A percentile compares a stretch with the other conserved stretches of the same genome.
Evolutionary conservation across 345 rosid genomes (phyloP).

Genomic region (Bretschneidera sinensis): DNA sequence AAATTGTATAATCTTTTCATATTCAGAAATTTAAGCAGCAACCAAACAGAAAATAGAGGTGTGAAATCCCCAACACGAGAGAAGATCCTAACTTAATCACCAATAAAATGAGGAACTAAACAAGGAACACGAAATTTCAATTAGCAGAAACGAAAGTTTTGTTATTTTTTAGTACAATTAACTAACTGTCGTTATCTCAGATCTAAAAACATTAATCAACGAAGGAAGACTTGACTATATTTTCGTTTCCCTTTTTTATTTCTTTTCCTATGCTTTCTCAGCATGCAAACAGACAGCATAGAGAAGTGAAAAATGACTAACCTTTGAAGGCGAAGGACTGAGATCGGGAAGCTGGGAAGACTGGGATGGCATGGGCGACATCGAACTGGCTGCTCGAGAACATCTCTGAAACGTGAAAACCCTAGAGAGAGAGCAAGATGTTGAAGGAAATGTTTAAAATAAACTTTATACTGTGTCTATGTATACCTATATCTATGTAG

Average conservation of each 20-base stretch:
- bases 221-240: neutral
- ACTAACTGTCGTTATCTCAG: neutral
- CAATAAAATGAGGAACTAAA: neutral
- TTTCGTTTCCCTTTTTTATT: neutral
- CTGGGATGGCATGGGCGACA: slow-evolving; percentile 48
- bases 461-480: no score
- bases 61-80: neutral
- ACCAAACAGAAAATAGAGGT: no score
- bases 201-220: neutral
- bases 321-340: slow-evolving; percentile 50
- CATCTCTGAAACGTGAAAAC: slow-evolving; percentile 40
- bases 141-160: no score
- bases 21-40: no score
- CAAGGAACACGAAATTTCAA: neutral
- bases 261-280: neutral
- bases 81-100: neutral
- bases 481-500: no score
- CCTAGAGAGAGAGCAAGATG: neutral
- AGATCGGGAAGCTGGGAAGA: slow-evolving; percentile 49
- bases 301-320: slow-evolving; percentile 13
- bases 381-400: slow-evolving; percentile 74
- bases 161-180: neutral
- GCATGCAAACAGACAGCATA: neutral
- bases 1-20: no score
- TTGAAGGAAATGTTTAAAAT: neutral